Conservation (phyloP, 495 filamentous ascomycete species). For the Penicillium canariense region DNA sequence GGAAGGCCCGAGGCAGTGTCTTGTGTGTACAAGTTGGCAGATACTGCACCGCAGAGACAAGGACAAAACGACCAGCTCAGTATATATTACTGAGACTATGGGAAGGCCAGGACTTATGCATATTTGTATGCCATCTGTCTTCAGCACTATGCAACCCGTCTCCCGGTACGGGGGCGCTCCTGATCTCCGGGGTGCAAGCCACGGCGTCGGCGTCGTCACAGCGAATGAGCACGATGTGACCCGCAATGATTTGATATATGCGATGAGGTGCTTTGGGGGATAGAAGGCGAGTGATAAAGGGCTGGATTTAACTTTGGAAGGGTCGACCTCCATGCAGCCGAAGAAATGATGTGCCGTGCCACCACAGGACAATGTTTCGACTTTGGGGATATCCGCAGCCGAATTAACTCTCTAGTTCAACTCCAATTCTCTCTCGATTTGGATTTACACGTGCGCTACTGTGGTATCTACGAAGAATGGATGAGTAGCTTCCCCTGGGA, state of each 20-base stretch:
- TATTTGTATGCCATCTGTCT: conserved; percentile 2
- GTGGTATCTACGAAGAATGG: no score
- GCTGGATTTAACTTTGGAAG: conserved; percentile 3
- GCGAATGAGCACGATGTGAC: conserved; percentile 7
- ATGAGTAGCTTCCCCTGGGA: no score
- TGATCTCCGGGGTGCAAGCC: background rate
- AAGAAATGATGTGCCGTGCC: background rate
- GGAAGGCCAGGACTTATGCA: background rate
- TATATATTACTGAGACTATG: background rate
- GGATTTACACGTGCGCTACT: no score
- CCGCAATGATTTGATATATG: conserved; percentile 28
- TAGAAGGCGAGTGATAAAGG: background rate
- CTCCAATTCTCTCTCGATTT: no score
- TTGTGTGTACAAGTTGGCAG: background rate
- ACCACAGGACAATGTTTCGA: background rate
- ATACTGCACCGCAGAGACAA: no score
- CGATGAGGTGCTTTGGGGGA: conserved; percentile 29
- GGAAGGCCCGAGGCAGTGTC: background rate
- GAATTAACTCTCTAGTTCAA: no score
- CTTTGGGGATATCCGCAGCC: no score
- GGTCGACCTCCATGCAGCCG: background rate
- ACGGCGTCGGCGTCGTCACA: background rate
- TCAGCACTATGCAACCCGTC: background rate
- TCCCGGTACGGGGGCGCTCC: background rate
- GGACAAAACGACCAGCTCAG: background rate